These are phyloP conservation scores for Leccinum sublutescens DNA, from an alignment of 768 basidiomycete species.

Conservation along the genomic window DNA sequence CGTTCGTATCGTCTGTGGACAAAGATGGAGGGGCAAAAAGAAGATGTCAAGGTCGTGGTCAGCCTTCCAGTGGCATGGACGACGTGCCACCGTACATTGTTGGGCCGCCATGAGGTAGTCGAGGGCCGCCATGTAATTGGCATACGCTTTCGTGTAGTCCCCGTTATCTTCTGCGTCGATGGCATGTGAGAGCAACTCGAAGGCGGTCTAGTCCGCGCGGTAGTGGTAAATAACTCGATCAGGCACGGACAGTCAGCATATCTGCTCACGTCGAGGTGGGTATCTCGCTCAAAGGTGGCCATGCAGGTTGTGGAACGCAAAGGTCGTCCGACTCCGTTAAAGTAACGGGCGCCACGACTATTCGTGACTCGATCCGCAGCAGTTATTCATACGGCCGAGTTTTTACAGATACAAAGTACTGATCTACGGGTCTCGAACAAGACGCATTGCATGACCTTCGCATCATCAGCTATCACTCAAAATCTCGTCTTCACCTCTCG, in stretches of 20 bases:
- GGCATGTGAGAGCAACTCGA: constrained; percentile 85
- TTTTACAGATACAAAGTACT: too few relatives aligned
- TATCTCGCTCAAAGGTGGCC: neutral
- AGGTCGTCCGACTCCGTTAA: too few relatives aligned
- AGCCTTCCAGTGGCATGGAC: neutral
- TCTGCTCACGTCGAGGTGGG: neutral
- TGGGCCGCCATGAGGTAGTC: constrained; percentile 98
- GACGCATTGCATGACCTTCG: neutral
- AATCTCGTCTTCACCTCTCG: constrained; percentile 56
- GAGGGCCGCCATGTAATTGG: constrained; percentile 86
- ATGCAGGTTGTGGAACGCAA: neutral
- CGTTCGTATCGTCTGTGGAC: constrained; percentile 14
- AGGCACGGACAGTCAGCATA: neutral
- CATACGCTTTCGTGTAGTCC: constrained; percentile 91
- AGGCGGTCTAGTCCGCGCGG: constrained; percentile 48
- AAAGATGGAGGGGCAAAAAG: neutral
- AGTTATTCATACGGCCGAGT: neutral
- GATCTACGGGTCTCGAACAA: neutral
- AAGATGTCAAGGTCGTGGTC: neutral
- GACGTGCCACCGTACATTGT: constrained; percentile 57
- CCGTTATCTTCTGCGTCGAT: constrained; percentile 87
- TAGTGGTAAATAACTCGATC: neutral
- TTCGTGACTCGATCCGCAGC: neutral
- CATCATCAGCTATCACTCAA: constrained; percentile 43
- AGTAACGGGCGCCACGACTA: neutral